These are phyloP conservation scores for Arabidopsis lyrata DNA, from an alignment of 441 rosid species.

Conservation along the genomic window DNA sequence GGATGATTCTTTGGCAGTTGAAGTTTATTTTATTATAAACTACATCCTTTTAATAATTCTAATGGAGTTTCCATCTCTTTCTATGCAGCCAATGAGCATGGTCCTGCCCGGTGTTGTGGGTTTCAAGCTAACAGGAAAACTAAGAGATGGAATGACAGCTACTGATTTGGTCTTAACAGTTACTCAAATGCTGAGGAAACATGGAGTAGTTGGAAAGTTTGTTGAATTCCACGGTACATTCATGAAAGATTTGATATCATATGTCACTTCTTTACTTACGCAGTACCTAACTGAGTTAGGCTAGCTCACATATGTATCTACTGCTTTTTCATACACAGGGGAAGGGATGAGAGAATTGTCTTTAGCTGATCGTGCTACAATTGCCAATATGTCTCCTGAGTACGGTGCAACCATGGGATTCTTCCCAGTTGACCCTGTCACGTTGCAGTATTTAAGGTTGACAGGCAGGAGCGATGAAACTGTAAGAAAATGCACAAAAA, in stretches of 20 bases:
- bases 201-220: constrained; percentile 5
- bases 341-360: constrained; percentile 7
- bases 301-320: not conserved
- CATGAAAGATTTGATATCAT: not conserved
- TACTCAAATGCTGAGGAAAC: constrained; percentile 1
- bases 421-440: constrained; percentile 98
- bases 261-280: not conserved
- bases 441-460: constrained; percentile 90
- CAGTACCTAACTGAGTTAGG: not conserved
- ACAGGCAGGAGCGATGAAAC: constrained; percentile 95
- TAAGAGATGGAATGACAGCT: constrained; percentile 14
- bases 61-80: not conserved
- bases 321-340: not conserved
- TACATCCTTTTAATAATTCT: too few relatives aligned
- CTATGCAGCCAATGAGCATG: constrained; percentile 7
- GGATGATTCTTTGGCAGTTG: not conserved
- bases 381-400: constrained; percentile 99
- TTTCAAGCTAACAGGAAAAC: constrained; percentile 1
- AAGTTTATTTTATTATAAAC: not conserved
- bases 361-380: constrained; percentile 49
- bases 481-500: not conserved
- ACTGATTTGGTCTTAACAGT: constrained; percentile 9
- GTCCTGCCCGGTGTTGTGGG: constrained; percentile 4
- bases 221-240: constrained; percentile 3
- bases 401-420: constrained; percentile 99